A percentile compares a stretch with the other conserved stretches of the same genome.
These are phyloP conservation scores for Ligustrum vulgare DNA, from an alignment of 257 asterid genomes.

Conservation along the genomic window DNA sequence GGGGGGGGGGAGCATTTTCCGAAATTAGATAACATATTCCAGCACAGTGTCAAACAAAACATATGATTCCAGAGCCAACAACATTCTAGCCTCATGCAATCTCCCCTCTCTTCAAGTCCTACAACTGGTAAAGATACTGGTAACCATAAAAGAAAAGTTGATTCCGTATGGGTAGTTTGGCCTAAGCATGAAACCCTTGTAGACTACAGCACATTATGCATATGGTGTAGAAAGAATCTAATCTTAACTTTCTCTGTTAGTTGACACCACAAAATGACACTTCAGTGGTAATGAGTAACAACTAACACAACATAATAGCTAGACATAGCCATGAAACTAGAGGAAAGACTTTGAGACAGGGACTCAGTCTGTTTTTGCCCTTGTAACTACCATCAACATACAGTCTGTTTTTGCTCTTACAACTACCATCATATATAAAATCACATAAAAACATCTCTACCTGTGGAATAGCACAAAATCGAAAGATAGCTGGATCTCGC, in stretches of 20 bases:
- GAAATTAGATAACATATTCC: neutral
- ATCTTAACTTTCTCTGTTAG: neutral
- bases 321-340: conserved; percentile 9
- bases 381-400: neutral
- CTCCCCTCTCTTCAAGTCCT: neutral
- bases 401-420: neutral
- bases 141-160: neutral
- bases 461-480: conserved; percentile 98
- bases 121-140: neutral
- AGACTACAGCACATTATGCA: neutral
- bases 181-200: neutral
- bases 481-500: conserved; percentile 78
- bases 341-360: conserved; percentile 4
- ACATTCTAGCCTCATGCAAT: neutral
- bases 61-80: neutral
- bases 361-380: neutral
- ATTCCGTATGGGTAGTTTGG: neutral
- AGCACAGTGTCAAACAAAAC: neutral
- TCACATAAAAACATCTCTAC: conserved; percentile 35
- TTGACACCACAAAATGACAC: neutral
- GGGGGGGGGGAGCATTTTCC: neutral
- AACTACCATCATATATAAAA: neutral
- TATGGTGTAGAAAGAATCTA: neutral
- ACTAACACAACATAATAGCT: neutral
- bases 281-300: neutral